Base-by-base conservation (phyloP, 345 rosid species). In the Leavenworthia alabamica region DNA sequence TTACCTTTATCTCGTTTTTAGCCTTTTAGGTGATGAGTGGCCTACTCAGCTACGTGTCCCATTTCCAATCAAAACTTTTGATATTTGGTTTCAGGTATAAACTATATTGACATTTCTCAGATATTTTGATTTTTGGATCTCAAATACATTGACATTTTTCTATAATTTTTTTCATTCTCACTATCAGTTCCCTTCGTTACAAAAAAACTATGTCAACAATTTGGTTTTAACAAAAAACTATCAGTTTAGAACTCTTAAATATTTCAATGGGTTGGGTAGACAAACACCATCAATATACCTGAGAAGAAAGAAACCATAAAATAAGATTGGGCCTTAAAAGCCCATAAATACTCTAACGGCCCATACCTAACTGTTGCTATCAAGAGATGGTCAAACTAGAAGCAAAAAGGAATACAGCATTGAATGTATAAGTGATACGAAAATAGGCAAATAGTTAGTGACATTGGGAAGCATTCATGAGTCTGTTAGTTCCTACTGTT, bases 351-450 rank as follows among this genome's bases (percentile, higher is more conserved):
- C 3, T 17, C 14, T 52, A n/a, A n/a, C n/a, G 35, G 5, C 19
- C 33, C 33, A 48, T 8, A 14, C 35, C n/a, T 33, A 24, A n/a
- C 22, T 11, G 22, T 45, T 22, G 8, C 15, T 45, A 46, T 4
- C 11, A 9, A 51, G 56, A 51, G 39, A 9, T 51, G 0, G 24
- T 50, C 16, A 51, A 9, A 15, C 6, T 32, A 32, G 41, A 32
- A 5, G 41, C 45, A 60, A 61, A 61, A 46, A 1, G 12, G 45
- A 35, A 33, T 32, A 23, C 14, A 60, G 3, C 50, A 52, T 51
- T 64, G 51, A 64, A 64, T 52, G 68, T 52, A 3, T 31, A 41
- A 40, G 60, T 41, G 68, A 28, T 17, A 51, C 51, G 4, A 50
- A 43, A 63, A 48, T 50, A 50, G 68, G 41, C 6, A 27, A 37